These are phyloP conservation scores for Torulaspora indica DNA, from an alignment of 805 yeast species.

Conservation along the genomic window DNA sequence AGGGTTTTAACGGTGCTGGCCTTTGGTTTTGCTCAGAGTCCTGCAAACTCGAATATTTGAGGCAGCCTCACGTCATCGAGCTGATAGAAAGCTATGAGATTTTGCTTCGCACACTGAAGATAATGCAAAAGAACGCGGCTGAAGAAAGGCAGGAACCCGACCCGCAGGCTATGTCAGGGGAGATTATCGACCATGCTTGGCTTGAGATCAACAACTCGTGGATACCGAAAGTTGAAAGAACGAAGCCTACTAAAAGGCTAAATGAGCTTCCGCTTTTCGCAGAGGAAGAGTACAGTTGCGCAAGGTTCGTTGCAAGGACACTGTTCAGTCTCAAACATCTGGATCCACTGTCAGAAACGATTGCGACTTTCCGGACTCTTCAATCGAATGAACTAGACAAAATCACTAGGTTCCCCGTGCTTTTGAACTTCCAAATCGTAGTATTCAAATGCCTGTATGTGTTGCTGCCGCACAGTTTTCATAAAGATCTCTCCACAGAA, in stretches of 20 bases:
- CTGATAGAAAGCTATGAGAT: conserved; percentile 37
- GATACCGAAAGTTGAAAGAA: conserved; percentile 34
- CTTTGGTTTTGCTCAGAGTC: conserved; percentile 51
- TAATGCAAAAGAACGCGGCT: conserved; percentile 32
- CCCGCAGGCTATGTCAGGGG: conserved; percentile 10
- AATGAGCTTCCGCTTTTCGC: conserved; percentile 43
- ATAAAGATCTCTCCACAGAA: conserved; percentile 37
- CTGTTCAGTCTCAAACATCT: conserved; percentile 34
- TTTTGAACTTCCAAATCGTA: conserved; percentile 44
- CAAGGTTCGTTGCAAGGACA: conserved; percentile 43
- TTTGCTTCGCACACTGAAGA: conserved; percentile 20
- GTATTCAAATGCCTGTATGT: conserved; percentile 47
- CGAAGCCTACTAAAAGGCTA: conserved; percentile 38
- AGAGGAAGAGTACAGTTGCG: conserved; percentile 50
- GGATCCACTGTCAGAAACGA: conserved; percentile 16
- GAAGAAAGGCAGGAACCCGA: conserved; percentile 12
- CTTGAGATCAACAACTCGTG: conserved; percentile 35
- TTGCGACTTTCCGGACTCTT: conserved; percentile 37
- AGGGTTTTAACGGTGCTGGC: conserved; percentile 38
- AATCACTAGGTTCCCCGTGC: conserved; percentile 43
- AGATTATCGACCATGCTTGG: conserved; percentile 15
- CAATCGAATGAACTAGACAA: conserved; percentile 52
- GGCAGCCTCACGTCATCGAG: conserved; percentile 37
- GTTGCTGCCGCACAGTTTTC: conserved; percentile 38
- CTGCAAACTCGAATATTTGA: conserved; percentile 40